Evolutionary conservation across 768 basidiomycete genomes (phyloP), one percentile per base, ranked within the genome.

Genomic region (Cystofilobasidium macerans): DNA sequence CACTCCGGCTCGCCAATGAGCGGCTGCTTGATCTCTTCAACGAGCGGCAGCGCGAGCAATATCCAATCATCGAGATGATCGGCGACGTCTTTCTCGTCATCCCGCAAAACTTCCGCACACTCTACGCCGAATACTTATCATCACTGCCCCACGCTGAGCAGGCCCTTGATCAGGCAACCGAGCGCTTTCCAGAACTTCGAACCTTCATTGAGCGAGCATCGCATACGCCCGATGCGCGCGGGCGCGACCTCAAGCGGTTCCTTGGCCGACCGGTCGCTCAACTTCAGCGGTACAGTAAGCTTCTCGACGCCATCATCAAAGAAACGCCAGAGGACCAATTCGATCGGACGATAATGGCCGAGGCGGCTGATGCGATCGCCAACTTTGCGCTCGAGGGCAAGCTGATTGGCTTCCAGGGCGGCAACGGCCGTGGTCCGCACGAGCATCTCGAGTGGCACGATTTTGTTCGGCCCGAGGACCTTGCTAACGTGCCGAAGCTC

Each of bases 81-180:
- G 93, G 94, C 0, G 91, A 94, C 72, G 83, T 95, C 56, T 89
- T 94, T 74, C 79, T 95, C 43, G 83, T 86, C 32, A 86, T 87
- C 8, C 92, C 91, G 0, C 83, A 87, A 7, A 88, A 92, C 71
- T 95, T 95, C 78, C 82, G 88, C 48, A 79, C 85, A 40, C 85
- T 86, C 2, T 98, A 98, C 73, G 88, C 90, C 2, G 81, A 81
- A 8, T 95, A 93, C 61, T 72, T 74, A 30, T 60, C 65, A 30
- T 42, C 24, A 9, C 81, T 90, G 51, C 90, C 89, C 0, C 77
- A 85, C 9, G 91, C 89, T 1, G 91, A 93, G 77, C 88, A 87
- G 77, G 78, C 86, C 65, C 77, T 97, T 73, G 89, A 88, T 73
- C 88, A 92, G 33, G 94, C 95, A 78, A 77, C 84, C 36, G 89